Evolutionary conservation across 257 asterid genomes (phyloP), one percentile per base, ranked within the genome.

Genomic region (Leptodermis oblonga): DNA sequence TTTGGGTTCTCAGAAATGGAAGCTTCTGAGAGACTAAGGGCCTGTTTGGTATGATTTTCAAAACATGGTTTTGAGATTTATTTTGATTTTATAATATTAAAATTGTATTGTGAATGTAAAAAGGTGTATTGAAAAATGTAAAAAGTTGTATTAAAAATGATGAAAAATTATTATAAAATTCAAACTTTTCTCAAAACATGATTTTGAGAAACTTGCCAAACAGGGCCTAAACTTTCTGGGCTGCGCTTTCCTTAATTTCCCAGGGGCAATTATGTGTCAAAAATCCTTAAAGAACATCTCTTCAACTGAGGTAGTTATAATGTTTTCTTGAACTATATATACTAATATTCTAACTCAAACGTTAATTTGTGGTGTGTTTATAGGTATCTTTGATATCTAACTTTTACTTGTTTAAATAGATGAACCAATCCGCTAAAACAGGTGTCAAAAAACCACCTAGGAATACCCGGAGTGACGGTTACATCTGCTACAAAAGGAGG

Each of bases 201-300:
- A n/a, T n/a, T n/a, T n/a, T n/a, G n/a, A n/a, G n/a, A n/a, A n/a
- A n/a, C n/a, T n/a, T n/a, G n/a, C n/a, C n/a, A n/a, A n/a, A n/a
- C n/a, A n/a, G n/a, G n/a, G n/a, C n/a, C n/a, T n/a, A 61, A 77
- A 81, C 62, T 85, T 88, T 73, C 81, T 80, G 25, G 83, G 69
- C 42, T 81, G 66, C 70, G 83, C 87, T 66, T 88, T 93, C 73
- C 89, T 93, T 25, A 83, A 85, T 82, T 90, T 93, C 85, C 96
- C 81, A 79, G 97, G 90, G 52, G 87, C 97, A 5, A 55, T 75
- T 39, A 62, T 88, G 85, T 93, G 99, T 88, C 92, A 90, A 70
- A 93, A 90, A 74, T 56, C 77, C 68, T 68, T 93, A 41, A 74
- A 49, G 25, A 56, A 10, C 45, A 45, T 42, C 70, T 74, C 71